phyloP scores from a whole-genome alignment of 371 early-diverging fungal species.

The Entomophthora muscae region DNA sequence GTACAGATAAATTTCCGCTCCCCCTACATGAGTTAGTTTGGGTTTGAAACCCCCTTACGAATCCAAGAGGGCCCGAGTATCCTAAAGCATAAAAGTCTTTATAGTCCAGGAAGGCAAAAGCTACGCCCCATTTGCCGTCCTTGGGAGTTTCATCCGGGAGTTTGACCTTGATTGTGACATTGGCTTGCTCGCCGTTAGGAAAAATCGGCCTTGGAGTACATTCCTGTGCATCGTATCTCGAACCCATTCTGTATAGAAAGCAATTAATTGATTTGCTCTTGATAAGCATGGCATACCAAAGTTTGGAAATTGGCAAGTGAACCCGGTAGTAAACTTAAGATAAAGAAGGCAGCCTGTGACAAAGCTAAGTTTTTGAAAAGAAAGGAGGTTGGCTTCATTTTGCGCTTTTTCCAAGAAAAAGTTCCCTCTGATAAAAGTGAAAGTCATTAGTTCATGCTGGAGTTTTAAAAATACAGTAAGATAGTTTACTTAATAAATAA shows the following conservation, averaged over 20 bases:
- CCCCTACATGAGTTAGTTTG: not conserved
- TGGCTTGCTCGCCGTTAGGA: not conserved
- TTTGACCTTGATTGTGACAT: not conserved
- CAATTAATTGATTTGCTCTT: slow-evolving; percentile 1
- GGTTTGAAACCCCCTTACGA: too few species aligned
- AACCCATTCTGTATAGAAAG: slow-evolving; percentile 14
- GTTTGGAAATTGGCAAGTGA: not conserved
- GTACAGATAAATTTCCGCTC: not conserved
- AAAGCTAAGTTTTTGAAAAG: too few species aligned
- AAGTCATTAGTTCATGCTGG: too few species aligned
- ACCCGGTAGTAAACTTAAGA: not conserved
- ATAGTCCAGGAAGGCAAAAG: slow-evolving; percentile 2
- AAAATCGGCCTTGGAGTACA: slow-evolving; percentile 6
- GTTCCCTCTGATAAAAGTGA: too few species aligned
- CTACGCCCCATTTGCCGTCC: not conserved
- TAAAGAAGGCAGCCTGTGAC: not conserved
- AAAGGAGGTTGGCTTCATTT: too few species aligned
- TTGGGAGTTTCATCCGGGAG: not conserved
- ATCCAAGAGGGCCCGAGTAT: too few species aligned
- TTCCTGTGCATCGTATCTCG: slow-evolving; percentile 20
- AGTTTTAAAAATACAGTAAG: too few species aligned
- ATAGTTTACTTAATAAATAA: too few species aligned
- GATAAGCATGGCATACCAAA: not conserved
- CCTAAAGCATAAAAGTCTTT: not conserved
- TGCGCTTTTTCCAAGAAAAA: too few species aligned